phyloP scores from a whole-genome alignment of 352 stramenopile genomes.

The Globisporangium viniferum region DNA sequence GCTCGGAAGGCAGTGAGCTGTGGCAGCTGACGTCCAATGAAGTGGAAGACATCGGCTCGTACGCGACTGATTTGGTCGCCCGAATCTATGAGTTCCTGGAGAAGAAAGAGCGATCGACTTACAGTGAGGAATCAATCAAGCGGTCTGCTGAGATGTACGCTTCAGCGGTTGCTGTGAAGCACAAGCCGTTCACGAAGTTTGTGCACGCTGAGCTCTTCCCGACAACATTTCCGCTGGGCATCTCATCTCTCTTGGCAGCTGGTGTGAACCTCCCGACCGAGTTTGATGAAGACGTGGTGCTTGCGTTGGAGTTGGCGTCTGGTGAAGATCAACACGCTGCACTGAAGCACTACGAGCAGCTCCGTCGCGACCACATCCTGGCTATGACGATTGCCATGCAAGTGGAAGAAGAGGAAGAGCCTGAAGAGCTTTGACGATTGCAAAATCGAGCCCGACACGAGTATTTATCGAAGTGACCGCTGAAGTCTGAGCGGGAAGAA shows the following conservation, averaged over 20 bases:
- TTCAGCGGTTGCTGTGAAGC: constrained; percentile 41
- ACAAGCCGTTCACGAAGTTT: constrained; percentile 48
- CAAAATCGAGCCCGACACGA: not conserved
- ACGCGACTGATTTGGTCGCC: constrained; percentile 72
- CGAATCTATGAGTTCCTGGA: constrained; percentile 81
- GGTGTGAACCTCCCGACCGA: constrained; percentile 39
- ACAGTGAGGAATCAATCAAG: constrained; percentile 41
- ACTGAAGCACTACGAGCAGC: constrained; percentile 59
- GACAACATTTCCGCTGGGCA: constrained; percentile 41
- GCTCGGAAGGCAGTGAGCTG: constrained; percentile 71
- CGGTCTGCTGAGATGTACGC: constrained; percentile 46
- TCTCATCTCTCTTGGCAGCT: constrained; percentile 40
- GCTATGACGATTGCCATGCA: constrained; percentile 55
- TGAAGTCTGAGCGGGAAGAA: not conserved
- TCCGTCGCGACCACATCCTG: constrained; percentile 47
- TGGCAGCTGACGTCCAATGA: constrained; percentile 73
- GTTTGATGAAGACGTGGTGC: constrained; percentile 55
- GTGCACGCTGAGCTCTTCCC: constrained; percentile 53
- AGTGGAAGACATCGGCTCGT: constrained; percentile 66
- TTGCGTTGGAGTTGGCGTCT: constrained; percentile 59
- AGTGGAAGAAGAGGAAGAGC: constrained; percentile 38
- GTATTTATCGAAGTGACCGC: constrained; percentile 35
- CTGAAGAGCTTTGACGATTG: constrained; percentile 38
- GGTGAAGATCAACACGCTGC: constrained; percentile 65
- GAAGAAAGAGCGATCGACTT: constrained; percentile 47